Evolutionary conservation across 805 yeast species (phyloP).

Genomic region (Metschnikowia hibisci): DNA sequence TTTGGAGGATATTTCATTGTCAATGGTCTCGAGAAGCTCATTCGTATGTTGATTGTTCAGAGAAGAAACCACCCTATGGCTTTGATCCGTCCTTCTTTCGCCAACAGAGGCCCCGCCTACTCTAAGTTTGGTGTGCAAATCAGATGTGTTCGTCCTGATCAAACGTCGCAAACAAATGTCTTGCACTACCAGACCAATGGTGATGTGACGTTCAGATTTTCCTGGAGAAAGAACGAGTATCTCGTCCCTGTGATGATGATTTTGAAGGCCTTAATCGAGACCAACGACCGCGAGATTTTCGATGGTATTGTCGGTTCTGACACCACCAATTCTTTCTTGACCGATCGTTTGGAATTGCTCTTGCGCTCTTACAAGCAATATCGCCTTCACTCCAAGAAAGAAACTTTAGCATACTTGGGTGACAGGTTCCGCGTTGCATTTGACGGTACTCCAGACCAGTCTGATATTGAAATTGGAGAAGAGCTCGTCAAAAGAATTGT

Average conservation of each 20-base stretch:
- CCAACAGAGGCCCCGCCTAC: conserved; percentile 89
- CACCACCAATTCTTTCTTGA: conserved; percentile 80
- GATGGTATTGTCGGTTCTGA: conserved; percentile 95
- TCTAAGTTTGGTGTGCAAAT: conserved; percentile 90
- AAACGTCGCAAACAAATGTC: conserved; percentile 96
- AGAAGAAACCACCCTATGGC: conserved; percentile 99
- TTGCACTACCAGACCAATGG: conserved; percentile 94
- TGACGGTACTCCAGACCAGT: conserved; percentile 80
- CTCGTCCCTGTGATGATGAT: conserved; percentile 91
- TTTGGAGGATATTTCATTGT: conserved; percentile 94
- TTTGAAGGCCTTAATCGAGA: conserved; percentile 82
- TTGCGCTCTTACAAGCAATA: conserved; percentile 84
- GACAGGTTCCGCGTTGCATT: conserved; percentile 93
- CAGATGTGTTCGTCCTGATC: conserved; percentile 93
- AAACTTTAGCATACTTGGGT: conserved; percentile 91
- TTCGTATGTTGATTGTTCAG: conserved; percentile 97
- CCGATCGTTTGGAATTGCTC: conserved; percentile 94
- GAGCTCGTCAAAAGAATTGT: conserved; percentile 81
- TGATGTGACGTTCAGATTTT: conserved; percentile 91
- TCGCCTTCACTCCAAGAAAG: conserved; percentile 71
- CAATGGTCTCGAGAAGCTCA: conserved; percentile 93
- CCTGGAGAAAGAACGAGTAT: conserved; percentile 96
- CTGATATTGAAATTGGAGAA: conserved; percentile 88
- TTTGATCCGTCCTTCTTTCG: conserved; percentile 88
- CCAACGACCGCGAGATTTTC: conserved; percentile 91